These are phyloP conservation scores for Prillingera fragicola DNA, from an alignment of 1,284 basidiomycete species.

Conservation along the genomic window DNA sequence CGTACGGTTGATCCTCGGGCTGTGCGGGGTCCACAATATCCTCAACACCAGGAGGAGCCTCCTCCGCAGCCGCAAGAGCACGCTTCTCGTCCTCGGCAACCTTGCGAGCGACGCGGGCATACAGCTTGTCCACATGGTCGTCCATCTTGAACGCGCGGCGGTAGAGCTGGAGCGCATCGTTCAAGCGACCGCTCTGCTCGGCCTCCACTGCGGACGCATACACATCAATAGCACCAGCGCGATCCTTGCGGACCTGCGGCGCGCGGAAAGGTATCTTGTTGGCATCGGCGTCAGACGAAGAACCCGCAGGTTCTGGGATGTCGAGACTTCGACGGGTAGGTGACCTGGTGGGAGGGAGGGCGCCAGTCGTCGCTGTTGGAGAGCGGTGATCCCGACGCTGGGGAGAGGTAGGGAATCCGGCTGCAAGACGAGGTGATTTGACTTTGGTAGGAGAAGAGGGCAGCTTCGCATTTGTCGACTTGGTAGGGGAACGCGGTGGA, in stretches of 20 bases:
- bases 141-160: constrained; percentile 71
- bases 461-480: too few species aligned
- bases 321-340: background rate
- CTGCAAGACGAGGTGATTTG: too few species aligned
- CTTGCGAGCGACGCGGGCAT: constrained; percentile 19
- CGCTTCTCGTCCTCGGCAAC: constrained; percentile 4
- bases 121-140: constrained; percentile 38
- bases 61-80: background rate
- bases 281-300: too few species aligned
- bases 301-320: too few species aligned
- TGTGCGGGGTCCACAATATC: constrained; percentile 35
- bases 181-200: constrained; percentile 67
- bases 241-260: constrained; percentile 17
- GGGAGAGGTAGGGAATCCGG: too few species aligned
- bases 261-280: constrained; percentile 13
- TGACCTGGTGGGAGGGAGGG: background rate
- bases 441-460: too few species aligned
- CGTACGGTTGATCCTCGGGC: constrained; percentile 33
- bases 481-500: too few species aligned
- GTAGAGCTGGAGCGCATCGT: constrained; percentile 68
- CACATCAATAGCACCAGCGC: constrained; percentile 54
- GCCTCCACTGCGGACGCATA: constrained; percentile 65
- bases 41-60: constrained; percentile 21
- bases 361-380: background rate
- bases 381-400: too few species aligned